phyloP scores from a whole-genome alignment of 768 basidiomycete genomes.

The Suillus subaureus region DNA sequence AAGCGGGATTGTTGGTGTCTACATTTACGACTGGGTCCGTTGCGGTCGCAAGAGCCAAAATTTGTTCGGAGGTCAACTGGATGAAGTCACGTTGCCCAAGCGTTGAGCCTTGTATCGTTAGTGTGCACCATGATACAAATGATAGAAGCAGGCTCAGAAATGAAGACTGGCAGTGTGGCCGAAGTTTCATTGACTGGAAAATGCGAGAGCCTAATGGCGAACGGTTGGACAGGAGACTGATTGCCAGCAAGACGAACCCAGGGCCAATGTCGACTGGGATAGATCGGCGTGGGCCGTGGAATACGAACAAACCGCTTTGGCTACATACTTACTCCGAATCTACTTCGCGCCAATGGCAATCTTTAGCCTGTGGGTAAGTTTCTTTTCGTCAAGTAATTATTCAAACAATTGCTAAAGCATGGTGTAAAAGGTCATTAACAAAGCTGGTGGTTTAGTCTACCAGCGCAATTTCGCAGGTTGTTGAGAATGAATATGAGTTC shows the following conservation, averaged over 20 bases:
- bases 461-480: slow-evolving; percentile 88
- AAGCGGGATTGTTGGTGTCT: slow-evolving; percentile 63
- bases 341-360: slow-evolving; percentile 58
- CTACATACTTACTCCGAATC: neutral
- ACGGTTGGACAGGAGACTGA: neutral
- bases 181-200: slow-evolving; percentile 7
- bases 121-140: slow-evolving; percentile 23
- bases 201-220: neutral
- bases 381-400: neutral
- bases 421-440: slow-evolving; percentile 82
- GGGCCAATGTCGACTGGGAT: neutral
- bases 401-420: slow-evolving; percentile 7
- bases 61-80: slow-evolving; percentile 51
- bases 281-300: neutral
- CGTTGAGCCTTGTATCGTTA: slow-evolving; percentile 31
- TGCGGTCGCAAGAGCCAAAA: slow-evolving; percentile 51
- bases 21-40: slow-evolving; percentile 69
- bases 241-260: neutral
- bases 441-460: slow-evolving; percentile 96
- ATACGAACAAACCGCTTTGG: slow-evolving; percentile 2
- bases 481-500: slow-evolving; percentile 17
- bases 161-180: slow-evolving; percentile 3
- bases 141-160: slow-evolving; percentile 13
- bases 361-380: slow-evolving; percentile 77
- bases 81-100: slow-evolving; percentile 40